Base-by-base conservation (phyloP, 2,329 filamentous ascomycete species). In the Nannizziopsis arthrosporioides region DNA sequence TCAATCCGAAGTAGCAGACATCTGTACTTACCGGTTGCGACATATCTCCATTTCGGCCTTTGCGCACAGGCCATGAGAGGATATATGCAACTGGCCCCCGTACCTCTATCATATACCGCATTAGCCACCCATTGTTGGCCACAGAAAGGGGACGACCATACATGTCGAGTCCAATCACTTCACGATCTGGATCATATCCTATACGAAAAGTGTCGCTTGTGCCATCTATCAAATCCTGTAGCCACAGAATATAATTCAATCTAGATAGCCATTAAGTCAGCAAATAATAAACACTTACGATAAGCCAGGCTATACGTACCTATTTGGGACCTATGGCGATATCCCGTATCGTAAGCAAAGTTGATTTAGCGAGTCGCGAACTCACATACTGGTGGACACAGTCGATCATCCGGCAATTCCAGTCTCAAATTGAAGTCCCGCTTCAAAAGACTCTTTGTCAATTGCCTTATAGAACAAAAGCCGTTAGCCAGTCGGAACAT, bases 31-130 rank as follows among this genome's bases (percentile, higher is more conserved):
- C 73, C 73, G 46, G 83, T 87, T 1, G 77, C 84, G 30, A 81
- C 63, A 54, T 89, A 88, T 1, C 67, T 73, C 89, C 89, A 96
- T 2, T 63, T 66, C 1, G 76, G 73, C 0, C 85, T 75, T 51
- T 83, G 77, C 0, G 72, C 65, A 56, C 84, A 85, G 15, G 81
- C 86, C 1, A 98, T 73, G 1, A 96, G 75, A 1, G 89, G 84
- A 61, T 96, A 98, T 57, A 98, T 94, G 57, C 83, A 83, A 56
- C 86, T 93, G 12, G 90, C 85, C 1, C 92, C 92, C 1, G 88
- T 93, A 36, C 92, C 92, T 53, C 76, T 79, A n/a, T 50, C 11
- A 41, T 31, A 41, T 8, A 12, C 17, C 15, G 42, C 27, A 31
- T 36, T 36, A 47, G 38, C 15, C 14, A 5, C 18, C 5, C 1